These are phyloP conservation scores for Cystofilobasidium macerans DNA, from an alignment of 768 basidiomycete genomes.

Conservation along the genomic window DNA sequence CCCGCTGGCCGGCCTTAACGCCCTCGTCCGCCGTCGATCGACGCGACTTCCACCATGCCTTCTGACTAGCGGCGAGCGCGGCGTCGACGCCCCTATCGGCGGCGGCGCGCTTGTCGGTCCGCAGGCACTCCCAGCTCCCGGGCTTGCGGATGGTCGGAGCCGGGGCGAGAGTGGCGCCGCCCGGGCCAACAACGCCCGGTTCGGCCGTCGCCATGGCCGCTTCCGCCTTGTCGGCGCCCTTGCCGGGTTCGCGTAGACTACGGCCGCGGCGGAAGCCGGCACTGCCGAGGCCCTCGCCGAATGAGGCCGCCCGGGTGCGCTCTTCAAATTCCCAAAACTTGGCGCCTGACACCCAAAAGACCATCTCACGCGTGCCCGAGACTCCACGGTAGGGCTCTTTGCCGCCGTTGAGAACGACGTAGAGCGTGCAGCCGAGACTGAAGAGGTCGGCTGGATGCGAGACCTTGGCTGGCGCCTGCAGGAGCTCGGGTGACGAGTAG, in stretches of 20 bases:
- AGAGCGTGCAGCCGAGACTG: slow-evolving; percentile 41
- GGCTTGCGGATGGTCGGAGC: slow-evolving; percentile 2
- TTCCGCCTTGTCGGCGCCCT: background rate
- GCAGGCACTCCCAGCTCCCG: slow-evolving; percentile 10
- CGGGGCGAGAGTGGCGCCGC: slow-evolving; percentile 28
- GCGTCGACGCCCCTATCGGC: background rate
- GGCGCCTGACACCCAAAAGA: slow-evolving; percentile 38
- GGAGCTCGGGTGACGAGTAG: slow-evolving; percentile 42
- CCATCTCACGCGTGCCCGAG: slow-evolving; percentile 36
- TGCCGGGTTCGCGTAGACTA: slow-evolving; percentile 21
- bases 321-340: slow-evolving; percentile 41
- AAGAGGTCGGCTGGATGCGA: slow-evolving; percentile 42
- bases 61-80: background rate
- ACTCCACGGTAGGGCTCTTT: slow-evolving; percentile 40
- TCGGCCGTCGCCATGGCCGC: slow-evolving; percentile 1
- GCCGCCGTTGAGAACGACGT: slow-evolving; percentile 37
- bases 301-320: slow-evolving; percentile 30
- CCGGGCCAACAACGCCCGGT: slow-evolving; percentile 30
- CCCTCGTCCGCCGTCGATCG: slow-evolving; percentile 5
- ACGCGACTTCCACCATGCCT: slow-evolving; percentile 2
- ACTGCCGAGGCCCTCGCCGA: slow-evolving; percentile 25
- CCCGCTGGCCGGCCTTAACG: background rate
- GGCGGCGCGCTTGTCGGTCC: slow-evolving; percentile 4
- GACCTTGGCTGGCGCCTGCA: slow-evolving; percentile 36
- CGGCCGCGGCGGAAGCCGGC: background rate